Percentiles rank a stretch among this genome's conserved stretches.
Conservation (phyloP, 768 basidiomycete species). For the Mycena venus region DNA sequence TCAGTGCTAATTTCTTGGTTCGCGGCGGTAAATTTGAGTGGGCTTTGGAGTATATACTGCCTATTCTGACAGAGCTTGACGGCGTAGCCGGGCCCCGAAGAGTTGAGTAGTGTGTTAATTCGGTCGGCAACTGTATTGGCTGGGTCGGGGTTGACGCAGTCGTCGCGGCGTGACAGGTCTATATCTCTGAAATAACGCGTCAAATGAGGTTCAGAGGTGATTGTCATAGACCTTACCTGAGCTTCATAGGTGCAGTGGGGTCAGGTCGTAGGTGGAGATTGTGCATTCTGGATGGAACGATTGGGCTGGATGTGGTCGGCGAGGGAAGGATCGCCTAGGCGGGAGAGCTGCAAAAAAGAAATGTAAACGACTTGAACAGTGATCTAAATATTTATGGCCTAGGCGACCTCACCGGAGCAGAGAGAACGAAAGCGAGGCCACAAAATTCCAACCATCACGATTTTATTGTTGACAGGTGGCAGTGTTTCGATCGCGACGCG, state of each 20-base stretch:
- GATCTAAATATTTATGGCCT: not conserved
- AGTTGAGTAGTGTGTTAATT: conserved; percentile 73
- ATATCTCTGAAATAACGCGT: not conserved
- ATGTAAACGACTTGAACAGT: not conserved
- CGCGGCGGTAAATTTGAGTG: conserved; percentile 74
- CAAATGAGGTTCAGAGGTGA: not conserved
- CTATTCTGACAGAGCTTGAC: conserved; percentile 75
- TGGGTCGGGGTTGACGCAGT: conserved; percentile 64
- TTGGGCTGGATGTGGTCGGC: not conserved
- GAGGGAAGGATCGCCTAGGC: not conserved
- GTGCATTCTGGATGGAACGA: not conserved
- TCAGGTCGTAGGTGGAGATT: not conserved
- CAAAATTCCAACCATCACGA: not conserved
- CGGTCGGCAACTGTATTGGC: conserved; percentile 73
- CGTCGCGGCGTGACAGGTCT: conserved; percentile 6
- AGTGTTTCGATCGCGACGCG: not conserved
- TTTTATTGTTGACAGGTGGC: not conserved
- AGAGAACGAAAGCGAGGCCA: not conserved
- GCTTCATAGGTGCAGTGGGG: not conserved
- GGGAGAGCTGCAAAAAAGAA: not conserved
- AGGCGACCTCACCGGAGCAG: not conserved
- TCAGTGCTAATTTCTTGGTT: conserved; percentile 87
- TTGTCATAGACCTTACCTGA: not conserved
- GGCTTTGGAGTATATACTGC: conserved; percentile 74
- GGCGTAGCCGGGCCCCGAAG: conserved; percentile 75